Base-by-base conservation (phyloP, 2,329 filamentous ascomycete genomes). In the Fusarium nurragi region DNA sequence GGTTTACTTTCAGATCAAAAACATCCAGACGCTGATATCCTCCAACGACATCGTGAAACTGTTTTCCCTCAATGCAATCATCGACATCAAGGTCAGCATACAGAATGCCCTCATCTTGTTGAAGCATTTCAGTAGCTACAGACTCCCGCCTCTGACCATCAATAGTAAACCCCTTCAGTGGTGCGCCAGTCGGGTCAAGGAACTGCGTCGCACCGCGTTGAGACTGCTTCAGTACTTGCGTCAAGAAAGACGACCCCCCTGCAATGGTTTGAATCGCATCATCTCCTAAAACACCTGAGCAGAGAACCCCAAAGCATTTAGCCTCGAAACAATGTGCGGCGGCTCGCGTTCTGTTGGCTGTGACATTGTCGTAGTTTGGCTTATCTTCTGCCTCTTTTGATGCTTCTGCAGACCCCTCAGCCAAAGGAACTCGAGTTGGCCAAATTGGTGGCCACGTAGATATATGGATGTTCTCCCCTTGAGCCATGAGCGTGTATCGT, bases 291-390 rank as follows among this genome's bases (percentile, higher is more conserved):
- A 77, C 68, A 0, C 79, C 80, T 0, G 81, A 76, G 60, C 82
- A 84, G 16, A 84, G 68, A 1, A 86, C 78, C 0, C 84, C 84
- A 43, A 86, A 87, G 39, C 79, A 83, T 62, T 87, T 87, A 0
- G 81, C 84, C 53, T 86, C 85, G 61, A 87, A 86, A 61, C 83
- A 86, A 68, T 86, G 84, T 0, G 83, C 83, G 1, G 83, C 83
- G 3, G 82, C 80, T 4, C 84, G 74, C 0, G 76, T 83, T n/a
- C 78, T 74, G 60, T 87, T 86, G 0, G 84, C 84, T 0, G 80
- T 75, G 2, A 85, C 74, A 58, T 86, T 86, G 61, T 86, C 82
- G 61, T 85, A 86, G 39, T 85, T 82, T 1, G 55, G 55, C 4
- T 50, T 60, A 0, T 39, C n/a, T 3, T 19, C 2, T 1, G 2